Base-by-base conservation (phyloP, 108 stramenopile genomes). In the Schizochytrium sp. region DNA sequence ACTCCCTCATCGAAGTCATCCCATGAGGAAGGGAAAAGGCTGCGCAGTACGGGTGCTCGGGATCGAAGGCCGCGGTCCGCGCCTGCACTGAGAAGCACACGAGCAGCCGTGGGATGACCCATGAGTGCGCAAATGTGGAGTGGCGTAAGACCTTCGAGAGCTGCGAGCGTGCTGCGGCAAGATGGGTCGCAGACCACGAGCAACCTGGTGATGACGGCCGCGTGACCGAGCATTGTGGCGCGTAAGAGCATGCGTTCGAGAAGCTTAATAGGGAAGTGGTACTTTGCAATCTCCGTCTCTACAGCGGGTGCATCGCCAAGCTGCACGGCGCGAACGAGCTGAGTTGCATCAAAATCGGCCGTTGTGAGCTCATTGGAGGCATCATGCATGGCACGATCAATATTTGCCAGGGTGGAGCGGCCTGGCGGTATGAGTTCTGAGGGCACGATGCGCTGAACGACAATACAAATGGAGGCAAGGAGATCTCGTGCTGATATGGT, bases 401-500 rank as follows among this genome's bases (percentile, higher is more conserved):
- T 83, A 23, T 53, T 53, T 12, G 76, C 76, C 10, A 83, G 76
- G 10, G 76, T 83, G n/a, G 76, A 83, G 23, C 76, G 45, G 2
- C 76, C 76, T 3, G 76, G 76, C 19, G 76, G 76, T 19, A 83
- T 83, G 4, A 83, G 76, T 18, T 53, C 76, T 43, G 76, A 83
- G 45, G 76, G 76, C 10, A 83, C 23, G 51, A 83, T 83, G 76
- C 76, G 76, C 76, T 83, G 19, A 6, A 83, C 76, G 23, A 83
- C 76, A 12, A 12, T 10, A 12, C 51, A 16, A 53, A 83, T 83
- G 48, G 48, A 47, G 45, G 51, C 45, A 0, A 47, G 51, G n/a
- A 83, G 76, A 6, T 83, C 76, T 0, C 76, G 45, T 21, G 76
- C 76, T 6, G 48, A 53, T 14, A 83, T 83, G 45, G 76, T 16